phyloP scores from a whole-genome alignment of 164 flowering plant genomes.

The grape (Vitis vinifera) region ASM3070453v1 NC_081819.1:20567001-20567500 shows the following conservation, averaged over 20 bases:
- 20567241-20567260: not conserved
- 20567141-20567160: slow-evolving; percentile 5
- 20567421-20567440: not conserved
- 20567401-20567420: not conserved
- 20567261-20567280: slow-evolving; percentile 2
- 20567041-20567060: not conserved
- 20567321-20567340: slow-evolving; percentile 5
- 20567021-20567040: not conserved
- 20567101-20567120: not conserved
- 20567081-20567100: not conserved
- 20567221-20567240: not conserved
- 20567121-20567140: not conserved
- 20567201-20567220: not conserved
- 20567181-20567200: not conserved
- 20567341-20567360: slow-evolving; percentile 11
- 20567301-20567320: not conserved
- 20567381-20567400: slow-evolving; percentile 16
- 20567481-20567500: not conserved
- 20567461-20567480: not conserved
- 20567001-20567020: too few relatives aligned
- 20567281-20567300: slow-evolving; percentile 2
- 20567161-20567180: not conserved
- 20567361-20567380: slow-evolving; percentile 22
- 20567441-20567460: not conserved
- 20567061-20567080: not conserved